Evolutionary conservation across 208 protist genomes (phyloP).

Genomic region (Kentomonas sorsogonicus): DNA sequence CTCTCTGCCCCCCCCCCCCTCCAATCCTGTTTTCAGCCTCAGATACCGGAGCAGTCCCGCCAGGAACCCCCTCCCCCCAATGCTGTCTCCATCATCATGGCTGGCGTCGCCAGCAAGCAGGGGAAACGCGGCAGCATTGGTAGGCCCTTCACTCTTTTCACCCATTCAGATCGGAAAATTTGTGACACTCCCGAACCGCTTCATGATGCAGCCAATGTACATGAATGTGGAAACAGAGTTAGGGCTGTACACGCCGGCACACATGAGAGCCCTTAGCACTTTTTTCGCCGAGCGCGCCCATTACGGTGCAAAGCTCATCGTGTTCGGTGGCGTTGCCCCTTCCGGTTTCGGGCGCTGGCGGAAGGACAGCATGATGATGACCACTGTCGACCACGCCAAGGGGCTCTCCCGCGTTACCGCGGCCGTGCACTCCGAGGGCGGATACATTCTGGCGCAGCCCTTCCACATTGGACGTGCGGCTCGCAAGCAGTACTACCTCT

Average conservation of each 20-base stretch:
- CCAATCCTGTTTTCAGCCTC: no score
- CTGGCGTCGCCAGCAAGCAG: no score
- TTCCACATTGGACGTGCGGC: constrained; percentile 87
- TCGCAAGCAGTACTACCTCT: constrained; percentile 41
- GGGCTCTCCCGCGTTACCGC: constrained; percentile 71
- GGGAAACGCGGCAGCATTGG: no score
- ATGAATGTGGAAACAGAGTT: constrained; percentile 81
- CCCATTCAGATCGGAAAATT: constrained; percentile 49
- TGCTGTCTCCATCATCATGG: no score
- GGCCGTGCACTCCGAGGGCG: constrained; percentile 81
- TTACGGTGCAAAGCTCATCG: constrained; percentile 83
- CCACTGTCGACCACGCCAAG: constrained; percentile 63
- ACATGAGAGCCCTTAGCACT: constrained; percentile 69
- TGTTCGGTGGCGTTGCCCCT: constrained; percentile 84
- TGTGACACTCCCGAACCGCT: constrained; percentile 68
- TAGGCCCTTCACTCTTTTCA: constrained; percentile 40
- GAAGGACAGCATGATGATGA: constrained; percentile 71
- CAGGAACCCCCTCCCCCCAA: no score
- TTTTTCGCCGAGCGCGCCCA: constrained; percentile 83
- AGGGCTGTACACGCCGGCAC: constrained; percentile 34
- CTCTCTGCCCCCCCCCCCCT: no score
- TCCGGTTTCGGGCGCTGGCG: constrained; percentile 76
- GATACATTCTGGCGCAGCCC: constrained; percentile 89
- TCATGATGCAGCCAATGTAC: constrained; percentile 84
- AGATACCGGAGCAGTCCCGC: no score